Percentiles rank a stretch among this genome's conserved stretches.
Evolutionary conservation across 2,329 filamentous ascomycete genomes (phyloP).

Genomic region (Penicillium polonicum): DNA sequence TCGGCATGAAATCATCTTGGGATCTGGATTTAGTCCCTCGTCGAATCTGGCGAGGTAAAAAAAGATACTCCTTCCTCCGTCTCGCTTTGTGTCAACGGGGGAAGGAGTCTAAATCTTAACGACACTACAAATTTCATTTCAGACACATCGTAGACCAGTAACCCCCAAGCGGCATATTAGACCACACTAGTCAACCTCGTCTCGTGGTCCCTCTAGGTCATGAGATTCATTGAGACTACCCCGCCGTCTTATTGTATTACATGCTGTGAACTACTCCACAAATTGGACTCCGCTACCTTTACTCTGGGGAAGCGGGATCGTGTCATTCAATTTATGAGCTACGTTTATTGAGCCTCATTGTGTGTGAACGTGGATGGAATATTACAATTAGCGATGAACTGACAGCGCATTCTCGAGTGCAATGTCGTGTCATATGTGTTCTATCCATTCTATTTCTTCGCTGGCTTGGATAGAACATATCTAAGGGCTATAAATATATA

Average conservation of each 20-base stretch:
- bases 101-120: slow-evolving; percentile 45
- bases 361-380: not conserved
- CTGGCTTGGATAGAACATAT: not conserved
- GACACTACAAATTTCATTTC: slow-evolving; percentile 21
- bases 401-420: not conserved
- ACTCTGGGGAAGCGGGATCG: not conserved
- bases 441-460: not conserved
- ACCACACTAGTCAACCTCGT: too few species aligned
- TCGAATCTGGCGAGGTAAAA: slow-evolving; percentile 48
- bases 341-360: not conserved
- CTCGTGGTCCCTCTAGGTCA: not conserved
- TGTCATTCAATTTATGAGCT: not conserved
- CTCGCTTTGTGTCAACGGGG: slow-evolving; percentile 23
- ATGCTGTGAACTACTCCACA: not conserved
- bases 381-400: not conserved
- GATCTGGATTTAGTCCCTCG: slow-evolving; percentile 28
- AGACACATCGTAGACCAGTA: not conserved
- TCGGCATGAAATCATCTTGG: slow-evolving; percentile 33
- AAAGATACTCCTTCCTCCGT: slow-evolving; percentile 15
- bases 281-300: not conserved
- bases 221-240: not conserved
- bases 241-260: too few species aligned
- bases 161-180: not conserved
- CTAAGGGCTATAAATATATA: not conserved
- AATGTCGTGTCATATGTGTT: not conserved